Evolutionary conservation across 306 rosid genomes (phyloP), one percentile per base, ranked within the genome.

Genomic region (Prunus campanulata): DNA sequence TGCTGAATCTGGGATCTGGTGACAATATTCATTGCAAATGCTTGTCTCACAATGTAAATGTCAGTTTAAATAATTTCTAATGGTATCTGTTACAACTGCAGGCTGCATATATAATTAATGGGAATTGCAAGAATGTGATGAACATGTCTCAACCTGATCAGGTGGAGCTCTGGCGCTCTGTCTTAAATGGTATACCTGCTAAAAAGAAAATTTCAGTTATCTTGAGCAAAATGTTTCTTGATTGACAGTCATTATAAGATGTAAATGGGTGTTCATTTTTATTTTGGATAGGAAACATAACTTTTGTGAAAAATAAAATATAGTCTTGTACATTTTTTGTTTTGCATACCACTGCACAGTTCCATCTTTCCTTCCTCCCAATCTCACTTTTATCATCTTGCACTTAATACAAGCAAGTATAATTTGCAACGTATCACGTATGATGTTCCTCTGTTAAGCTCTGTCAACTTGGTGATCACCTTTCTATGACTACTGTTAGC

Each of bases 131-230:
- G 88, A 92, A 91, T 89, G 86, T 95, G 46, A 95, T 95, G 99
- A 95, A 91, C 90, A 90, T 95, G 96, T 92, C 99, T 72, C 97
- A 95, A 82, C 77, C 92, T 82, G 99, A 95, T 87, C 97, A 92
- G 80, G 86, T 83, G 90, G 99, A 92, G 81, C 96, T 95, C 66
- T 95, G 99, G 99, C 88, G 80, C 73, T 87, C 96, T 22, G 93
- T 92, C 66, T 82, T 85, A 54, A 87, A 87, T 80, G 87, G 99
- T 92, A 91, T 68, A 86, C 44, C 71, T 79, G 67, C 63, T 78
- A 82, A 7, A 39, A 39, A 6, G 9, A 39, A 39, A 39, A 39
- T 39, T 39, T 39, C 44, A 52, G 57, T 7, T 52, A 52, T 52
- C 22, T 52, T 52, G 22, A 18, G 57, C 9, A 5, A 52, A 52